A percentile compares a stretch with the other conserved stretches of the same genome.
Evolutionary conservation across 345 rosid species (phyloP).

Genomic region (Boechera retrofracta): DNA sequence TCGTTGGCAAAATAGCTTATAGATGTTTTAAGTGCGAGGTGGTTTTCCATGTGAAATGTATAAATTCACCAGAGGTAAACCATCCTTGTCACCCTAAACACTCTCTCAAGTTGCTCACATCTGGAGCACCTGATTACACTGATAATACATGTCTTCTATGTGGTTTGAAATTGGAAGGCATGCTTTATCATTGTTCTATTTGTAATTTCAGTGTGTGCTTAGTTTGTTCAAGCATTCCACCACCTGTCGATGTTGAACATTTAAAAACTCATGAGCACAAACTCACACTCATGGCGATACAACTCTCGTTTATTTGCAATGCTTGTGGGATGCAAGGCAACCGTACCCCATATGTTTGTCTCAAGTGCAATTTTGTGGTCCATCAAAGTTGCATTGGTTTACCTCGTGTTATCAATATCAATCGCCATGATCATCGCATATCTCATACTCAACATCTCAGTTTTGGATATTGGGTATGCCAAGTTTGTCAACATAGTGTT

Average conservation of each 20-base stretch:
- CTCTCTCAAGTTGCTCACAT: not conserved
- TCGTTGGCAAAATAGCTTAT: not conserved
- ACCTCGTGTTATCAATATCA: not conserved
- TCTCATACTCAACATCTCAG: not conserved
- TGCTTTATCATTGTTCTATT: constrained; percentile 5
- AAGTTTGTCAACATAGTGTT: not conserved
- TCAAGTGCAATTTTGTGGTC: not conserved
- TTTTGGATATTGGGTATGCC: not conserved
- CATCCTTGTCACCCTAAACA: constrained; percentile 1
- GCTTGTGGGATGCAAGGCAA: not conserved
- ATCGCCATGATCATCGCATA: not conserved
- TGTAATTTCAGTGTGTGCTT: not conserved
- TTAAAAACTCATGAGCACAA: not conserved
- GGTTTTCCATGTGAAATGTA: constrained; percentile 5
- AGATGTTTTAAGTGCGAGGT: constrained; percentile 1
- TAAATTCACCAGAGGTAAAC: not conserved
- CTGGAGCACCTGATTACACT: not conserved
- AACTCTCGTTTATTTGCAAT: constrained; percentile 4
- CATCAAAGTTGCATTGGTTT: constrained; percentile 10
- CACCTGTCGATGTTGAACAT: not conserved
- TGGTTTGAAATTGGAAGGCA: not conserved
- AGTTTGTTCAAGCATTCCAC: not conserved
- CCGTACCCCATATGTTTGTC: not conserved
- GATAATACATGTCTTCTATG: constrained; percentile 3
- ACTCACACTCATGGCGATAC: not conserved